Evolutionary conservation across 495 filamentous ascomycete genomes (phyloP).

Genomic region (Penicillium argentinense): DNA sequence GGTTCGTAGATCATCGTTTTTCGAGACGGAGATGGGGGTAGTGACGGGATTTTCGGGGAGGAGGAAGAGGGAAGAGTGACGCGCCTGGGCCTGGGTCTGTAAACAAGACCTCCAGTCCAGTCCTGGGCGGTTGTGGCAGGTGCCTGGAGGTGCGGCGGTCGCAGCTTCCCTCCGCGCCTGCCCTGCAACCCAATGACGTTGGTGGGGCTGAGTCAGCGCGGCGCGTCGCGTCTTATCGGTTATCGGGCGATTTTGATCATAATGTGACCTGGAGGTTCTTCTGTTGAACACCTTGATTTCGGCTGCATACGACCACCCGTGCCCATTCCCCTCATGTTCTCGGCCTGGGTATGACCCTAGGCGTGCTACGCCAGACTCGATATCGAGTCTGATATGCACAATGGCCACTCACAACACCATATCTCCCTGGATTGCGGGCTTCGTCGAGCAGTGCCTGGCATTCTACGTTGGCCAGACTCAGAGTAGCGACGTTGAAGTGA

Average conservation of each 20-base stretch:
- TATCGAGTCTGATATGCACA: slow-evolving; percentile 5
- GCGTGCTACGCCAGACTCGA: not conserved
- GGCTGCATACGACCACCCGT: no score
- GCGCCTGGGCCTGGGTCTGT: not conserved
- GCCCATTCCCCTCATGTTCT: not conserved
- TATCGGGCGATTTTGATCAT: slow-evolving; percentile 13
- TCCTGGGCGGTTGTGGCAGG: not conserved
- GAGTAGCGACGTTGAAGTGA: slow-evolving; percentile 17
- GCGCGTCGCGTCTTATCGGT: slow-evolving; percentile 21
- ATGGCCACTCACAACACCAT: slow-evolving; percentile 23
- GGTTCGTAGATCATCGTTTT: slow-evolving; percentile 19
- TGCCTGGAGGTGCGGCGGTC: slow-evolving; percentile 1
- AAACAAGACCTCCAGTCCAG: slow-evolving; percentile 4
- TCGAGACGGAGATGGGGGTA: slow-evolving; percentile 1
- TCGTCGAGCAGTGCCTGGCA: slow-evolving; percentile 29
- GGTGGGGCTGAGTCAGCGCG: slow-evolving; percentile 22
- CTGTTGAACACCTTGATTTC: no score
- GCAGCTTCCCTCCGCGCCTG: slow-evolving; percentile 18
- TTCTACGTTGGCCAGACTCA: slow-evolving; percentile 18
- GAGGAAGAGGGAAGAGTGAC: not conserved
- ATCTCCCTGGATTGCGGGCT: slow-evolving; percentile 31
- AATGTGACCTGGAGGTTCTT: no score
- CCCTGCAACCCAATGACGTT: slow-evolving; percentile 40
- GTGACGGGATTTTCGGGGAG: slow-evolving; percentile 11
- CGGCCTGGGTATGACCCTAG: not conserved